Base-by-base conservation (phyloP, 768 basidiomycete genomes). In the Panus rudis region DNA sequence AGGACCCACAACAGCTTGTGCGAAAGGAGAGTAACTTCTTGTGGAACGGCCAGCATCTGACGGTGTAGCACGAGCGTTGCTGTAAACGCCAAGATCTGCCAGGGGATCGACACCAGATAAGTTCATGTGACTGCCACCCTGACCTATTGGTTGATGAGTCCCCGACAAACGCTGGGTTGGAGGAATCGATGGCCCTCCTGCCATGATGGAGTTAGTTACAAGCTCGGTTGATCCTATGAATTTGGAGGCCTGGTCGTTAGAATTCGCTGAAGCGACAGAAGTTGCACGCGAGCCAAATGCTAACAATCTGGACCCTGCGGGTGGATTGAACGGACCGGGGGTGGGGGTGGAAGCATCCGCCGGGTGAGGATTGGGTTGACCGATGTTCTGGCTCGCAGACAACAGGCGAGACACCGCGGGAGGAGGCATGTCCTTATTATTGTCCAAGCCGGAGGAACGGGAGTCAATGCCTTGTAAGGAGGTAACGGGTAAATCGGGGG, bases 291-390 rank as follows among this genome's bases (percentile, higher is more conserved):
- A 58, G 23, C 60, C 63, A 27, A 72, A 58, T 11, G 67, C 65
- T 47, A 75, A 66, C 45, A 76, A 54, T 40, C 70, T 65, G 43
- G 69, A 69, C 40, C 68, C 65, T 38, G 63, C 48, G 12, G 68
- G 63, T 34, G 64, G 61, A 48, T 67, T 66, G 53, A 68, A 62
- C 45, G 73, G 56, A 7, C 5, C 19, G 50, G 56, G 30, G 39
- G 57, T 41, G 46, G 51, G 31, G 43, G 58, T 13, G 57, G 62
- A 49, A 35, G 52, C 50, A 22, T 44, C 33, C 7, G 21, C 52
- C 5, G 43, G 30, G 27, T 51, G 45, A 22, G 42, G 14, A 11
- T 31, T 44, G n/a, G 37, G 27, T 4, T 42, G 37, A 19, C 47
- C 48, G 6, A 32, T 39, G 20, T n/a, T n/a, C n/a, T 7, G 42